Evolutionary conservation across 2,329 filamentous ascomycete genomes (phyloP).

Genomic region (Albophoma yamanashiensis): DNA sequence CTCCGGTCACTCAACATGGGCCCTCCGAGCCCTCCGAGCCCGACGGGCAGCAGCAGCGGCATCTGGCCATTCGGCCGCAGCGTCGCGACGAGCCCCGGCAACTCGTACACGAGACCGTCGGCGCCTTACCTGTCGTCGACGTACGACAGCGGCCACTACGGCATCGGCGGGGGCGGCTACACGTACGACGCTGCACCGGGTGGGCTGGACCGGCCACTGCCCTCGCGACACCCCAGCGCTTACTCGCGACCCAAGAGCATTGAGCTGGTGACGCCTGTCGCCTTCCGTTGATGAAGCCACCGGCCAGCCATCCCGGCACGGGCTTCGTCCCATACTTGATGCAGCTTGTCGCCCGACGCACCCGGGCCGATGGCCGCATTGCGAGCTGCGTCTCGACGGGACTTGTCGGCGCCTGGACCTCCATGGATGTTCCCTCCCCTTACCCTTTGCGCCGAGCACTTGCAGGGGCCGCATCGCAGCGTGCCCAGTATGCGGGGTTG

Average conservation of each 20-base stretch:
- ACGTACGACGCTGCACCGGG: conserved; percentile 20
- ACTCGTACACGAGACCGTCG: conserved; percentile 34
- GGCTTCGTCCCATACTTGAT: background rate
- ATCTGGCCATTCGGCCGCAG: conserved; percentile 46
- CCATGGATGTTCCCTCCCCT: background rate
- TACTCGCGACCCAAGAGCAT: conserved; percentile 52
- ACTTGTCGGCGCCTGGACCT: background rate
- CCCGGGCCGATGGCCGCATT: background rate
- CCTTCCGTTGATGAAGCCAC: conserved; percentile 30
- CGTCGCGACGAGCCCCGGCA: conserved; percentile 39
- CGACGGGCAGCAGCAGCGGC: conserved; percentile 29
- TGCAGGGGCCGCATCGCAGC: background rate
- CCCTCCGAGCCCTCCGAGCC: conserved; percentile 45
- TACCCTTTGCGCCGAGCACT: background rate
- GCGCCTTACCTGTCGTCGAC: conserved; percentile 36
- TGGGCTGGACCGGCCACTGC: conserved; percentile 44
- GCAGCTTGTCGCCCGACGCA: background rate
- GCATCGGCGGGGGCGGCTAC: conserved; percentile 22
- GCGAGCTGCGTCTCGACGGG: background rate
- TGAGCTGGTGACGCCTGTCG: conserved; percentile 51
- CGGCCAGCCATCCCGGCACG: background rate
- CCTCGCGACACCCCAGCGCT: conserved; percentile 40
- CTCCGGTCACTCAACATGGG: conserved; percentile 43
- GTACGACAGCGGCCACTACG: conserved; percentile 35
- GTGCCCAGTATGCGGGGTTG: conserved; percentile 5